Conservation (phyloP, 805 yeast genomes). For the Zygosaccharomyces kombuchaensis region DNA sequence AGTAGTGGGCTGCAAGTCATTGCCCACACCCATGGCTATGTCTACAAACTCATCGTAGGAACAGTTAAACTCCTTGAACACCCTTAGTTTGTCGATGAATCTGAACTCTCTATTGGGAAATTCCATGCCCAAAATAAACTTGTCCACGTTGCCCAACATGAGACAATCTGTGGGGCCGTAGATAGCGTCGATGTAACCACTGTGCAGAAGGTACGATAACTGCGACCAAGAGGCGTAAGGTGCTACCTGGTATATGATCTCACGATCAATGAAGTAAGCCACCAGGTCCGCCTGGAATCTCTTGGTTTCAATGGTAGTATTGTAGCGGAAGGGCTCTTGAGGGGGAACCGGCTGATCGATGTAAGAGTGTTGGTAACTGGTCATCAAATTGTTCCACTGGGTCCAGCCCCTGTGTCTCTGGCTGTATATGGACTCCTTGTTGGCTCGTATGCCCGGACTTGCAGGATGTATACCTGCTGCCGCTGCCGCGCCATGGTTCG, state of each 20-base stretch:
- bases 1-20: slow-evolving; percentile 63
- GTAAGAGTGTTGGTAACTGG: slow-evolving; percentile 31
- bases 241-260: slow-evolving; percentile 65
- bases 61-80: slow-evolving; percentile 57
- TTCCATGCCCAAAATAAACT: slow-evolving; percentile 69
- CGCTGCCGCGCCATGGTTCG: slow-evolving; percentile 10
- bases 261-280: slow-evolving; percentile 49
- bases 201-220: slow-evolving; percentile 61
- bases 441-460: slow-evolving; percentile 16
- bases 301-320: slow-evolving; percentile 45
- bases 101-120: slow-evolving; percentile 60
- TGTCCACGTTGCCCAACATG: slow-evolving; percentile 57
- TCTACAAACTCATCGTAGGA: slow-evolving; percentile 69
- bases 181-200: slow-evolving; percentile 60
- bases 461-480: slow-evolving; percentile 13
- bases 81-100: slow-evolving; percentile 53
- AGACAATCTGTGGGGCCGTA: slow-evolving; percentile 82
- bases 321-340: slow-evolving; percentile 50
- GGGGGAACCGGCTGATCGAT: slow-evolving; percentile 36
- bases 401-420: slow-evolving; percentile 50
- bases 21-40: slow-evolving; percentile 73
- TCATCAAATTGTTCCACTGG: slow-evolving; percentile 35
- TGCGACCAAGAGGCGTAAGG: slow-evolving; percentile 83
- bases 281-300: slow-evolving; percentile 55
- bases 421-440: slow-evolving; percentile 35